Evolutionary conservation across 2,329 filamentous ascomycete genomes (phyloP).

Genomic region (Fusarium sp.): DNA sequence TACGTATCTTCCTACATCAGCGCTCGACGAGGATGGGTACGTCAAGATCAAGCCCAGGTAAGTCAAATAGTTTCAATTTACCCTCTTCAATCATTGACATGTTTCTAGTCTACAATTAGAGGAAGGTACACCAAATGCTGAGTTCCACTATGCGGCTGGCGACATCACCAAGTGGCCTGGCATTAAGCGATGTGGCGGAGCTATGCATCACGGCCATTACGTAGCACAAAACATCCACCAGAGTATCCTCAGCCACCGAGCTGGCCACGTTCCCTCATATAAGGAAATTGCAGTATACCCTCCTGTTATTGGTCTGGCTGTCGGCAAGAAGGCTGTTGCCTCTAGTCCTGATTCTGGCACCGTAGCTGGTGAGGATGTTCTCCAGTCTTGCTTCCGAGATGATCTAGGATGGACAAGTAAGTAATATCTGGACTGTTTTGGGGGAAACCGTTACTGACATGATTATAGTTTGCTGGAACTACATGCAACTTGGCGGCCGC

Average conservation of each 20-base stretch:
- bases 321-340: slow-evolving; percentile 75
- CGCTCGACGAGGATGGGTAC: slow-evolving; percentile 72
- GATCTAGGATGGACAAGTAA: slow-evolving; percentile 74
- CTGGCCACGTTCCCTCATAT: slow-evolving; percentile 57
- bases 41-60: slow-evolving; percentile 70
- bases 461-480: slow-evolving; percentile 65
- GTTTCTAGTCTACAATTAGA: slow-evolving; percentile 64
- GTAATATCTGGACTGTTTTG: slow-evolving; percentile 44
- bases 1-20: slow-evolving; percentile 67
- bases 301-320: slow-evolving; percentile 76
- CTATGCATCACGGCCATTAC: slow-evolving; percentile 78
- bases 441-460: slow-evolving; percentile 25
- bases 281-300: slow-evolving; percentile 64
- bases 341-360: slow-evolving; percentile 69
- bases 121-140: slow-evolving; percentile 64
- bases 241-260: slow-evolving; percentile 61
- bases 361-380: slow-evolving; percentile 69
- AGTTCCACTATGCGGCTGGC: slow-evolving; percentile 74
- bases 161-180: slow-evolving; percentile 78
- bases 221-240: slow-evolving; percentile 76
- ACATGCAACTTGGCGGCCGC: slow-evolving; percentile 59
- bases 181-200: slow-evolving; percentile 82
- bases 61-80: slow-evolving; percentile 28
- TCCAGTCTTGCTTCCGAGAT: slow-evolving; percentile 72
- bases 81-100: neutral